Evolutionary conservation across 78 protist species (phyloP), one percentile per base, ranked within the genome.

Genomic region (Guillardia theta): DNA sequence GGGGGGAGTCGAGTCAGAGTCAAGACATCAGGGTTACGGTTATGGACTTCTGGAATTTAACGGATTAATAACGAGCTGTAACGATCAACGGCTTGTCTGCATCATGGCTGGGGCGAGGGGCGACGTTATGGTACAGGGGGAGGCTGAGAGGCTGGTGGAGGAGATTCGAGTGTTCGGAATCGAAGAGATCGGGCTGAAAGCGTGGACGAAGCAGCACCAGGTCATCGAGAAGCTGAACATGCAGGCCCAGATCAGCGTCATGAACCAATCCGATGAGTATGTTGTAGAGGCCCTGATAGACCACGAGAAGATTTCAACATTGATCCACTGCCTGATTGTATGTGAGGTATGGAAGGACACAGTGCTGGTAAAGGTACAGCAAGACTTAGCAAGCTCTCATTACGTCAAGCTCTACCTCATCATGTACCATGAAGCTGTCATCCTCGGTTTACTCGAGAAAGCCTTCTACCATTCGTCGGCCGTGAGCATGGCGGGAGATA

Each of bases 241-340:
- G 93, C 93, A 88, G 93, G 93, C 43, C 15, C 93, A 88, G 62
- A 30, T 48, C 33, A 33, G 93, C 93, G 43, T 88, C 53, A 88
- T 88, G 93, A 8, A 45, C 47, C 48, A 88, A 18, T 24, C 46
- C 37, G 93, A 88, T 64, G 93, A 88, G 54, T 88, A 48, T 46
- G 64, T 88, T 8, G 54, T 88, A 54, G 93, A 88, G 93, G 48
- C 76, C 5, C 70, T 88, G 30, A 88, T 88, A 19, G 93, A 88
- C 93, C 93, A 88, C 43, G 93, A 88, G 43, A 88, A 88, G 37
- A 48, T 88, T 41, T 43, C 21, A 15, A 6, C 48, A 6, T 41
- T 88, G n/a, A 48, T 88, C 93, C 64, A 88, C 53, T 36, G 48
- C 3, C 64, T 88, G 4, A n/a, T 88, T 6, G 54, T 24, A 18